Evolutionary conservation across 495 filamentous ascomycete species (phyloP).

Genomic region (Tuber microsphaerosporum): DNA sequence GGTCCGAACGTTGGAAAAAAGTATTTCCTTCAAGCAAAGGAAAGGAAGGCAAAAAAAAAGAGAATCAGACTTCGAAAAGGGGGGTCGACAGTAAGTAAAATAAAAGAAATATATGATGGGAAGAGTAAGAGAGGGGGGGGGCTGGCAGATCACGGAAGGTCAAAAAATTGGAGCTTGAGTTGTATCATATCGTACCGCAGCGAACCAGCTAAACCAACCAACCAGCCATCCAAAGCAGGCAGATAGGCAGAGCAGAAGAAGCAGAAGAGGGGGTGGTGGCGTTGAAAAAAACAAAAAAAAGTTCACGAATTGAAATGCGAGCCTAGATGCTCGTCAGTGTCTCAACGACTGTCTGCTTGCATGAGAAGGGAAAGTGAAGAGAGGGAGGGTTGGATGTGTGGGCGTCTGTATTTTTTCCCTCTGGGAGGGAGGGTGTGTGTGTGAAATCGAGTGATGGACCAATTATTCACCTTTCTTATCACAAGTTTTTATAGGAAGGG

Average conservation of each 20-base stretch:
- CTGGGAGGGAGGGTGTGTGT: background rate
- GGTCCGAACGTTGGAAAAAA: background rate
- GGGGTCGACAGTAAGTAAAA: background rate
- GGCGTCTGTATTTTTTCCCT: background rate
- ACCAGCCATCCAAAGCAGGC: background rate
- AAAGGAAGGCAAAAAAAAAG: background rate
- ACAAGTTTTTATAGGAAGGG: background rate
- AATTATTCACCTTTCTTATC: background rate
- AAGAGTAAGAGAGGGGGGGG: background rate
- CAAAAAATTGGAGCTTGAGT: background rate
- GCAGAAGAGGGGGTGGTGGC: constrained; percentile 1
- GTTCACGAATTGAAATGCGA: background rate
- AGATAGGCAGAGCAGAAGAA: background rate
- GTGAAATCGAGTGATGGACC: constrained; percentile 5
- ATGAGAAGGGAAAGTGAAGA: constrained; percentile 1
- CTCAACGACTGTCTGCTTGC: constrained; percentile 4
- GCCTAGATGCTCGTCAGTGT: constrained; percentile 1
- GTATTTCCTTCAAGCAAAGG: background rate
- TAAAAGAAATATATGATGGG: constrained; percentile 4
- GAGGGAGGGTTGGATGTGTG: background rate
- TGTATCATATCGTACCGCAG: background rate
- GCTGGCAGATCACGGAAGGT: background rate
- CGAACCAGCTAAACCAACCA: background rate
- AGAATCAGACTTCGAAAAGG: background rate
- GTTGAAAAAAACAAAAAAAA: background rate